Conservation (phyloP, 1,284 basidiomycete species). For the Trametes versicolor region DNA sequence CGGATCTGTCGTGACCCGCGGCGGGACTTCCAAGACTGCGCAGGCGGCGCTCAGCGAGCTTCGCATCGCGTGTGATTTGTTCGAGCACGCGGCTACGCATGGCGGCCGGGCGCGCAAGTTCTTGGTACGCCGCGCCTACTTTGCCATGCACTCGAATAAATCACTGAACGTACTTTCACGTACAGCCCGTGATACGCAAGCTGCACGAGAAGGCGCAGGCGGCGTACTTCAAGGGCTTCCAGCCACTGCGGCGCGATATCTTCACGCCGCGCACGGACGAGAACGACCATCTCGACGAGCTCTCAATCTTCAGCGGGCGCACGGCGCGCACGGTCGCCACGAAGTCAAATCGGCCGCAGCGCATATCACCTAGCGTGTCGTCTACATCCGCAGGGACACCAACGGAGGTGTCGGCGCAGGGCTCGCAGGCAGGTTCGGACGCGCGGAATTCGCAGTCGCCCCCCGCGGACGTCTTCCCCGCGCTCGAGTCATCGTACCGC, state of each 20-base stretch:
- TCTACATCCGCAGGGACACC: conserved; percentile 35
- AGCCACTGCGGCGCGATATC: conserved; percentile 58
- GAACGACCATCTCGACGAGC: conserved; percentile 63
- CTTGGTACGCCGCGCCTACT: conserved; percentile 54
- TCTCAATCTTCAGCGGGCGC: conserved; percentile 77
- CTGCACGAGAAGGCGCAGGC: conserved; percentile 69
- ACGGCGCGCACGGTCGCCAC: conserved; percentile 63
- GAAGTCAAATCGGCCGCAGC: conserved; percentile 44
- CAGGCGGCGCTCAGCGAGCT: conserved; percentile 72
- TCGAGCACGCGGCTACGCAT: conserved; percentile 63
- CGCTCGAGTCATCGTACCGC: conserved; percentile 40
- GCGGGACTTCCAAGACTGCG: conserved; percentile 69
- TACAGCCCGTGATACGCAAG: conserved; percentile 68
- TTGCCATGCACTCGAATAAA: conserved; percentile 15
- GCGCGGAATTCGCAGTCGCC: conserved; percentile 27
- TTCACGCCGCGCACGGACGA: conserved; percentile 58
- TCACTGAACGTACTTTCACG: not conserved
- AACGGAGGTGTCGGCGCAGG: conserved; percentile 13
- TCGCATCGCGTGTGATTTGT: conserved; percentile 65
- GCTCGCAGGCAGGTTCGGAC: conserved; percentile 26
- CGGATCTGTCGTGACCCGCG: conserved; percentile 73
- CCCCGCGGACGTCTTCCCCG: conserved; percentile 35
- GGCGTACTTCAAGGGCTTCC: conserved; percentile 57
- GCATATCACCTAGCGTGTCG: conserved; percentile 34
- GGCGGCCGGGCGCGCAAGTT: conserved; percentile 75